A percentile compares a stretch with the other conserved stretches of the same genome.
phyloP scores from a whole-genome alignment of 495 filamentous ascomycete genomes.

The Oidiodendron maius region DNA sequence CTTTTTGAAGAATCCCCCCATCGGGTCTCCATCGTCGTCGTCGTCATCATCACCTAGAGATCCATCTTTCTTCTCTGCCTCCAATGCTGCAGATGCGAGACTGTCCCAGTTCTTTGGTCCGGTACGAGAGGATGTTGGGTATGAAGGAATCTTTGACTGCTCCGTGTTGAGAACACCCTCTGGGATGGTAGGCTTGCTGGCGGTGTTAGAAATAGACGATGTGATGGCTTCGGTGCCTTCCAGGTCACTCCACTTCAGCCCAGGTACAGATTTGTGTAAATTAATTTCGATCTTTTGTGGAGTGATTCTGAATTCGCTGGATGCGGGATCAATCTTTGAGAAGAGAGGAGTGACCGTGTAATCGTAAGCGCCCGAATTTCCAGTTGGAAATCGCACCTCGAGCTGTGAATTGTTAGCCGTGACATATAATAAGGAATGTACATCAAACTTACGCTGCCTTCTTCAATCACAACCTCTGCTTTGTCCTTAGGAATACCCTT shows the following conservation, averaged over 20 bases:
- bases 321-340: constrained; percentile 52
- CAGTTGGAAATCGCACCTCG: constrained; percentile 59
- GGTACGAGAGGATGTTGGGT: constrained; percentile 81
- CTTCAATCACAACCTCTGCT: constrained; percentile 13
- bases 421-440: not conserved
- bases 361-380: constrained; percentile 50
- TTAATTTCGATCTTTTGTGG: constrained; percentile 81
- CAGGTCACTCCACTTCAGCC: constrained; percentile 70
- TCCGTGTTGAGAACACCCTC: constrained; percentile 9
- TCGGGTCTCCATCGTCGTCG: constrained; percentile 56
- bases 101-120: constrained; percentile 93
- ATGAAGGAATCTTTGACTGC: constrained; percentile 45
- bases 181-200: constrained; percentile 10
- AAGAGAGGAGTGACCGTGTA: constrained; percentile 70
- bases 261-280: constrained; percentile 59
- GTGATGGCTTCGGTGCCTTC: constrained; percentile 41
- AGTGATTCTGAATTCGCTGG: constrained; percentile 58
- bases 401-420: constrained; percentile 35
- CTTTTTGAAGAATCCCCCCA: constrained; percentile 88
- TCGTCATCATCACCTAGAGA: constrained; percentile 27
- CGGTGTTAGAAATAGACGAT: constrained; percentile 10
- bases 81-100: not conserved
- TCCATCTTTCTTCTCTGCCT: constrained; percentile 21
- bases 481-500: constrained; percentile 52
- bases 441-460: constrained; percentile 13